Evolutionary conservation across 176 grass and related monocot species (phyloP).

Genomic region (Oryza glumipatula): DNA sequence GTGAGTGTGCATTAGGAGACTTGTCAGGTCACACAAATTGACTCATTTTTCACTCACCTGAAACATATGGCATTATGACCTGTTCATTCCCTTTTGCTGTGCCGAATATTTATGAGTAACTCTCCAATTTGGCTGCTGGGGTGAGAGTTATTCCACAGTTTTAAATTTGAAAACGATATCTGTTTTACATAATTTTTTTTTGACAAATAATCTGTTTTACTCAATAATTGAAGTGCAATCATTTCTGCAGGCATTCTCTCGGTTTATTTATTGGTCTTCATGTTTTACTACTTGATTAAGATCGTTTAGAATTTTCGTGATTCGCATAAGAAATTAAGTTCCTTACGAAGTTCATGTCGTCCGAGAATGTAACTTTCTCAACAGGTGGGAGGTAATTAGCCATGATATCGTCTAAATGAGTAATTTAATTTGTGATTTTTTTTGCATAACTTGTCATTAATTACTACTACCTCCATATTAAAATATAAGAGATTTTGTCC

Average conservation of each 20-base stretch:
- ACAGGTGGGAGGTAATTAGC: not conserved
- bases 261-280: not conserved
- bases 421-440: not conserved
- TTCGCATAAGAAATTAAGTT: not conserved
- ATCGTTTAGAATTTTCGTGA: not conserved
- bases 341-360: not conserved
- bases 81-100: not conserved
- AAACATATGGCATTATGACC: no score
- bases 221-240: not conserved
- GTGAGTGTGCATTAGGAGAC: slow-evolving; percentile 23
- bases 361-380: not conserved
- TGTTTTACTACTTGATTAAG: not conserved
- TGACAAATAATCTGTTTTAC: not conserved
- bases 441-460: no score
- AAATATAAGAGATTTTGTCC: no score
- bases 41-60: not conserved
- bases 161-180: not conserved
- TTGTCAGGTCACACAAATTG: slow-evolving; percentile 22
- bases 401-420: not conserved
- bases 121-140: not conserved
- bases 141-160: not conserved
- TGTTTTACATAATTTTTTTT: no score
- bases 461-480: no score
- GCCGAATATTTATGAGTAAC: not conserved
- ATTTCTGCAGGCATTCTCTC: not conserved